phyloP scores from a whole-genome alignment of 805 yeast genomes.

The Schwanniomyces pseudopolymorphus region DNA sequence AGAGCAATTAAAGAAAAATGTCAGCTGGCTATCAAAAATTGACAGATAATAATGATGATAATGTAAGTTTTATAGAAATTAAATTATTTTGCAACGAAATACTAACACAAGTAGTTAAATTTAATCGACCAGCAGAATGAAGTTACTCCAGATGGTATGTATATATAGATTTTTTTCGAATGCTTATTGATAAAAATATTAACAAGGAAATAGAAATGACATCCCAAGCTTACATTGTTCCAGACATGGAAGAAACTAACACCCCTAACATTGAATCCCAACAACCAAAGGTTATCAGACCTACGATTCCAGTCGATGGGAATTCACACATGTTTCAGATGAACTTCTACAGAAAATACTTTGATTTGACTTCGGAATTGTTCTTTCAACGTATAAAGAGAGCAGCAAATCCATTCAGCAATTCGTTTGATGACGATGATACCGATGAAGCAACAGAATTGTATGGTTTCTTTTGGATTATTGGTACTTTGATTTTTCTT shows the following conservation, averaged over 20 bases:
- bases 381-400: conserved; percentile 54
- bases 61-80: background rate
- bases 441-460: conserved; percentile 56
- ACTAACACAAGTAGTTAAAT: background rate
- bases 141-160: conserved; percentile 22
- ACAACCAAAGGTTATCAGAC: conserved; percentile 18
- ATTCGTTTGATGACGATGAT: conserved; percentile 16
- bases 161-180: background rate
- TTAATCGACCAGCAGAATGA: conserved; percentile 15
- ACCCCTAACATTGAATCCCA: background rate
- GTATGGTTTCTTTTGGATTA: conserved; percentile 90
- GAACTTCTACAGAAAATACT: conserved; percentile 61
- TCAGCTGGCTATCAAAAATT: background rate
- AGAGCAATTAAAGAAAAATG: background rate
- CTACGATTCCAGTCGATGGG: conserved; percentile 23
- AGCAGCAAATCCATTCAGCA: conserved; percentile 56
- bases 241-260: conserved; percentile 3
- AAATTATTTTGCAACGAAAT: background rate
- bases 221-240: conserved; percentile 10
- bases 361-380: conserved; percentile 65
- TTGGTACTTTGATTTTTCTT: conserved; percentile 73
- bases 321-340: conserved; percentile 51
- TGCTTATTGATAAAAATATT: background rate
- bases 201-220: conserved; percentile 3
- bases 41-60: background rate